Conservation (phyloP, 257 asterid species). For the Forsythia viridissima region DNA sequence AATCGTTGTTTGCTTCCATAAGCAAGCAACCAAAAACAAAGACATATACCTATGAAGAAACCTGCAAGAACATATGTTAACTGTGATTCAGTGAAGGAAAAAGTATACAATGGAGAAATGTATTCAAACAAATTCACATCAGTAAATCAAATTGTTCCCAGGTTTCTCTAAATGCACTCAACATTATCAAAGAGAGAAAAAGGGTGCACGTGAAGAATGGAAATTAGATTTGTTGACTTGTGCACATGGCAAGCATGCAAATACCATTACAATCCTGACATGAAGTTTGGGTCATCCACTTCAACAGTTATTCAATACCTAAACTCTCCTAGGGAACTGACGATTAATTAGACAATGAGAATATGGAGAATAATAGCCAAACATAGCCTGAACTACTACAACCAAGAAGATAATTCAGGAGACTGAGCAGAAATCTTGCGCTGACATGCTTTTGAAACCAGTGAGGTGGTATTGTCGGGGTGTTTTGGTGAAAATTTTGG, state of each 20-base stretch:
- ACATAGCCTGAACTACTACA: not conserved
- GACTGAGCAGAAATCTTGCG: not conserved
- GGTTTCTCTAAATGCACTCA: not conserved
- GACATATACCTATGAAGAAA: slow-evolving; percentile 23
- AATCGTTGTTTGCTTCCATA: slow-evolving; percentile 27
- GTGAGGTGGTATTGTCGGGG: not conserved
- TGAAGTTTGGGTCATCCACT: not conserved
- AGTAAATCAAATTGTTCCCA: not conserved
- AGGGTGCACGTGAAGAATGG: not conserved
- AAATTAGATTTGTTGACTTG: not conserved
- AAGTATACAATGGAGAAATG: not conserved
- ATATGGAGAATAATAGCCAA: not conserved
- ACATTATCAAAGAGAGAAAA: not conserved
- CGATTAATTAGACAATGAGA: not conserved
- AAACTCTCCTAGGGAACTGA: not conserved
- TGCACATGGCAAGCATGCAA: not conserved
- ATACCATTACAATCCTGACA: not conserved
- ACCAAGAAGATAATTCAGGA: not conserved
- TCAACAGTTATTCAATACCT: not conserved
- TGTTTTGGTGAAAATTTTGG: not conserved
- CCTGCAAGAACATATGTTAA: slow-evolving; percentile 33
- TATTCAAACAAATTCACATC: not conserved
- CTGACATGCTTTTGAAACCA: not conserved
- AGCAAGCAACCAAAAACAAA: slow-evolving; percentile 31
- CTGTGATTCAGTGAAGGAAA: slow-evolving; percentile 15